phyloP scores from a whole-genome alignment of 805 yeast species.

The Yarrowia bubula region DNA sequence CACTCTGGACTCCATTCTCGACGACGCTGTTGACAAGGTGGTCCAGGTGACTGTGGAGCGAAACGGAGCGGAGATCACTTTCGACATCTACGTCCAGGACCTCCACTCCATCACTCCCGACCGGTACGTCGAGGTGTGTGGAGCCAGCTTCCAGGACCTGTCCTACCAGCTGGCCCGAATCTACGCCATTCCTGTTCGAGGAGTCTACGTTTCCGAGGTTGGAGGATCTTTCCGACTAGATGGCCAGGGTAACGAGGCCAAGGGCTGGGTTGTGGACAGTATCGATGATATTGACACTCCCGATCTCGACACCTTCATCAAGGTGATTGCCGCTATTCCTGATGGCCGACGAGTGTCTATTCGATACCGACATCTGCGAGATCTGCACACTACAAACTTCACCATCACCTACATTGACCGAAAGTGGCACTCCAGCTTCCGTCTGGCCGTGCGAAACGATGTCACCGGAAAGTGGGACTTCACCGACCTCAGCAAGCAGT shows the following conservation, averaged over 20 bases:
- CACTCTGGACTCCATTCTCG: slow-evolving; percentile 79
- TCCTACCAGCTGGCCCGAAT: slow-evolving; percentile 87
- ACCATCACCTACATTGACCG: slow-evolving; percentile 73
- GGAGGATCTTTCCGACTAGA: slow-evolving; percentile 62
- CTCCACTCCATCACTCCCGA: slow-evolving; percentile 80
- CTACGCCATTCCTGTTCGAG: slow-evolving; percentile 78
- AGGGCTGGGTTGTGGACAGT: slow-evolving; percentile 80
- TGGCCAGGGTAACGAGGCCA: slow-evolving; percentile 44
- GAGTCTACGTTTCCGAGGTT: slow-evolving; percentile 77
- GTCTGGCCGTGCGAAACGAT: slow-evolving; percentile 61
- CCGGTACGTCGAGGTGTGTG: slow-evolving; percentile 76
- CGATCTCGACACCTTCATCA: slow-evolving; percentile 70
- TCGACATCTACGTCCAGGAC: slow-evolving; percentile 62
- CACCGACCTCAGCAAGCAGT: slow-evolving; percentile 45
- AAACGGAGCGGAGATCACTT: slow-evolving; percentile 60
- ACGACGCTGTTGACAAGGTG: slow-evolving; percentile 59
- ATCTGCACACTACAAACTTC: slow-evolving; percentile 69
- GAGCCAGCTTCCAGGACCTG: slow-evolving; percentile 80
- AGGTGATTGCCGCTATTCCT: slow-evolving; percentile 74
- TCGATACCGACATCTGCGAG: slow-evolving; percentile 72
- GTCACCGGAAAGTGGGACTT: slow-evolving; percentile 59
- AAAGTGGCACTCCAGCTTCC: slow-evolving; percentile 76
- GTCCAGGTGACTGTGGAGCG: slow-evolving; percentile 64
- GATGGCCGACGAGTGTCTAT: slow-evolving; percentile 71
- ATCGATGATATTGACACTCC: slow-evolving; percentile 73